These are phyloP conservation scores for Erythrobasidium hasegawianum DNA, from an alignment of 1,284 basidiomycete genomes.

Conservation along the genomic window DNA sequence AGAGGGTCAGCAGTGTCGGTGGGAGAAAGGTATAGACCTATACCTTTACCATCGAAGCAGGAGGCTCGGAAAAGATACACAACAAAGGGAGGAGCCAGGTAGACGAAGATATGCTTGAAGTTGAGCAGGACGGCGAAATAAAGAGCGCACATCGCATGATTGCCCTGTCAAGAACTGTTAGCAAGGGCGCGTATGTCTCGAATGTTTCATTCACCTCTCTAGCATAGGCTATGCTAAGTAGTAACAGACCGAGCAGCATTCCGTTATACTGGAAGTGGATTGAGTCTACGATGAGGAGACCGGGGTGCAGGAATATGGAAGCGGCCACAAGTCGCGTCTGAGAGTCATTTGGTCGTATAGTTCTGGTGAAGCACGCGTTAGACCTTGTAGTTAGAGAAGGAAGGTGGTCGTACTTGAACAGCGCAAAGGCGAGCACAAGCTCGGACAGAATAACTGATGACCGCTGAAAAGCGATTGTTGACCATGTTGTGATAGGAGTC, in stretches of 20 bases:
- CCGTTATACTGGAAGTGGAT: constrained; percentile 98
- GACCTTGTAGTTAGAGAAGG: too few relatives aligned
- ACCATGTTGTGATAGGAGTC: constrained; percentile 73
- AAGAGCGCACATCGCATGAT: constrained; percentile 73
- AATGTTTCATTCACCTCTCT: constrained; percentile 62
- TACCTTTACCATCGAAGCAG: constrained; percentile 66
- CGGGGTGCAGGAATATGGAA: constrained; percentile 84
- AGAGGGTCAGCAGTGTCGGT: too few relatives aligned
- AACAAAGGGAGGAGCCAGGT: constrained; percentile 88
- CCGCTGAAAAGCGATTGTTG: constrained; percentile 80
- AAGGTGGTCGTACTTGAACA: constrained; percentile 59
- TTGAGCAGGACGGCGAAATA: constrained; percentile 85
- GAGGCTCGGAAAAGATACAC: constrained; percentile 81
- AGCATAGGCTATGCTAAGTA: constrained; percentile 85
- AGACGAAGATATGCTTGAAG: constrained; percentile 97
- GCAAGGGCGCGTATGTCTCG: background rate
- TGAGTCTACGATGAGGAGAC: constrained; percentile 89
- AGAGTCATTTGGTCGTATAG: constrained; percentile 7
- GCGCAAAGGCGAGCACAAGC: constrained; percentile 65
- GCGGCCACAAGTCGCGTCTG: constrained; percentile 60
- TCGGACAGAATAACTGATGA: constrained; percentile 83
- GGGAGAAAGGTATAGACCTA: constrained; percentile 11
- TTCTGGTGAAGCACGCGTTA: too few relatives aligned
- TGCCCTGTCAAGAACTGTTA: constrained; percentile 56
- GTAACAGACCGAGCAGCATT: constrained; percentile 85